These are phyloP conservation scores for Cladophialophora yegresii DNA, from an alignment of 2,329 filamentous ascomycete genomes.

Conservation along the genomic window DNA sequence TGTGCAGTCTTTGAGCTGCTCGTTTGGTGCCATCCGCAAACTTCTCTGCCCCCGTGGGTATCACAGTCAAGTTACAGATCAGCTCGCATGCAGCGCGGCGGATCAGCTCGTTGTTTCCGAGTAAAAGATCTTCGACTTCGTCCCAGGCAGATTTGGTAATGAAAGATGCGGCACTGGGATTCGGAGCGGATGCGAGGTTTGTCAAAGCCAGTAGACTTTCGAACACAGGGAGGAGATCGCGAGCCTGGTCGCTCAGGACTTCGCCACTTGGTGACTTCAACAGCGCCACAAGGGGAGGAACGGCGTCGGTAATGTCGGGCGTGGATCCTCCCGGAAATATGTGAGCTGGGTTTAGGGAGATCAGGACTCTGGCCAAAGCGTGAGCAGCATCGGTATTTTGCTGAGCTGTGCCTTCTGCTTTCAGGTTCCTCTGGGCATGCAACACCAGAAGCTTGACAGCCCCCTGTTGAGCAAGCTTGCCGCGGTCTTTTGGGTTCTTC, in stretches of 20 bases:
- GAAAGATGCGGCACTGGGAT: conserved; percentile 58
- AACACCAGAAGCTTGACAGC: conserved; percentile 80
- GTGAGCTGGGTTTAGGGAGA: conserved; percentile 79
- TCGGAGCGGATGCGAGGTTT: conserved; percentile 74
- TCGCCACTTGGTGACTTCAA: conserved; percentile 53
- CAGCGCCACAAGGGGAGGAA: conserved; percentile 76
- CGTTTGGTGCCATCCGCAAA: conserved; percentile 60
- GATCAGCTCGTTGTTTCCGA: conserved; percentile 73
- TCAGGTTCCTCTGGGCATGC: conserved; percentile 52
- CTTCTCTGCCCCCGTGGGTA: conserved; percentile 49
- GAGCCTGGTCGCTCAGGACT: conserved; percentile 50
- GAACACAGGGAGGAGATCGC: conserved; percentile 84
- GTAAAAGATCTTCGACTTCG: conserved; percentile 77
- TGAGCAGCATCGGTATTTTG: conserved; percentile 66
- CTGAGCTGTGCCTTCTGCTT: conserved; percentile 34
- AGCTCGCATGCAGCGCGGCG: conserved; percentile 84
- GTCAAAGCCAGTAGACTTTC: conserved; percentile 90
- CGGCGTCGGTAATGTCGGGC: conserved; percentile 72
- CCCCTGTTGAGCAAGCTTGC: conserved; percentile 87
- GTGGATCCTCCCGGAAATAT: conserved; percentile 79
- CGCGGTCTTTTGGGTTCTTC: conserved; percentile 70
- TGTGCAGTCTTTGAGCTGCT: conserved; percentile 73
- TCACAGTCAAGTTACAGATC: conserved; percentile 75
- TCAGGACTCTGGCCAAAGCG: conserved; percentile 79
- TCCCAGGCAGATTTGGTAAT: conserved; percentile 76